A percentile compares a stretch with the other conserved stretches of the same genome.
phyloP scores from a whole-genome alignment of 176 grass and related monocot species.

The Raddia distichophylla region DNA sequence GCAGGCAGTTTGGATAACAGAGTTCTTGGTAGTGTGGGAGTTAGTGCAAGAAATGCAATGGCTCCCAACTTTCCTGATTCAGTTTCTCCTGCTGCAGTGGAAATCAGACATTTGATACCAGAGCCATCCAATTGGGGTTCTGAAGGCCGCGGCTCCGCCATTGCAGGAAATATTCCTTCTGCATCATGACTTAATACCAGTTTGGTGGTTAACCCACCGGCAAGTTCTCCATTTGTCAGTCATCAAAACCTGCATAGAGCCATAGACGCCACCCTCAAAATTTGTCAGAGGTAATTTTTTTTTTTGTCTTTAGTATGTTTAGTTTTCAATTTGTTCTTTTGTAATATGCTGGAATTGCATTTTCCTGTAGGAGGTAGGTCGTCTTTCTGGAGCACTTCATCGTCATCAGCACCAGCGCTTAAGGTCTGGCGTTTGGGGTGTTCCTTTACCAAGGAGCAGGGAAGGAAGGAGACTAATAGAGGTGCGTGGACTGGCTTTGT shows the following conservation, averaged over 20 bases:
- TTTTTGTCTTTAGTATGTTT: conserved; percentile 4
- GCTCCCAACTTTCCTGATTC: conserved; percentile 46
- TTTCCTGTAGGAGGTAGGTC: conserved; percentile 53
- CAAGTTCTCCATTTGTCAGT: conserved; percentile 37
- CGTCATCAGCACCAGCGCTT: conserved; percentile 47
- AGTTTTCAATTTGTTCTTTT: not conserved
- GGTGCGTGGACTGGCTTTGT: conserved; percentile 33
- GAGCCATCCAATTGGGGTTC: conserved; percentile 52
- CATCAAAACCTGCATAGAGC: conserved; percentile 42
- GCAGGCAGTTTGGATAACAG: conserved; percentile 45
- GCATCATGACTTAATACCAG: conserved; percentile 44
- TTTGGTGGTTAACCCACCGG: conserved; percentile 47
- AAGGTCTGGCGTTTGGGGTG: conserved; percentile 60
- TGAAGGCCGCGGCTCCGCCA: conserved; percentile 36
- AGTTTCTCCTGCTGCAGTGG: conserved; percentile 30
- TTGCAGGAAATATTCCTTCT: conserved; percentile 52
- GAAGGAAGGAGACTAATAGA: conserved; percentile 72
- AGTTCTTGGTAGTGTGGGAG: conserved; percentile 44
- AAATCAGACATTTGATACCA: conserved; percentile 54
- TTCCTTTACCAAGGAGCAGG: conserved; percentile 59
- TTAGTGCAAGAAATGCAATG: conserved; percentile 40
- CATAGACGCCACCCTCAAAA: conserved; percentile 47
- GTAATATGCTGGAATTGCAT: conserved; percentile 13
- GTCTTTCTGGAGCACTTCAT: conserved; percentile 52
- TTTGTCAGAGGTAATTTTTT: conserved; percentile 44